Percentiles rank a stretch among this genome's conserved stretches.
phyloP scores from a whole-genome alignment of 2,329 filamentous ascomycete species.

The Paracoccidioides lutzii region DNA sequence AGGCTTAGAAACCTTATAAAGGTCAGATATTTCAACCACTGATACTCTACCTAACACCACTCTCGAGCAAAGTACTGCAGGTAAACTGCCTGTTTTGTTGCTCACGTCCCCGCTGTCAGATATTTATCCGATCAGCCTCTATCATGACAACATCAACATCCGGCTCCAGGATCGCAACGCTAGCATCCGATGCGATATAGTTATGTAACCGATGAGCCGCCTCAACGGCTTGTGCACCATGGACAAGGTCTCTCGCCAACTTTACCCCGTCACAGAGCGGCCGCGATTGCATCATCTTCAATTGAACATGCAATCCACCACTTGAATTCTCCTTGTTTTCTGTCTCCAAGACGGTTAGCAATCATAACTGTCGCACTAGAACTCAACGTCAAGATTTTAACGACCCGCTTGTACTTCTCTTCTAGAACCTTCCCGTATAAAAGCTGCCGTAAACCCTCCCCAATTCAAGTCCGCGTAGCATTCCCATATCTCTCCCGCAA shows the following conservation, averaged over 20 bases:
- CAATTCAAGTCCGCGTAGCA: conserved; percentile 10
- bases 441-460: conserved; percentile 15
- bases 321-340: background rate
- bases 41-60: conserved; percentile 39
- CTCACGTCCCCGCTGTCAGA: conserved; percentile 45
- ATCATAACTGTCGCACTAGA: conserved; percentile 47
- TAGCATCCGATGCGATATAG: conserved; percentile 47
- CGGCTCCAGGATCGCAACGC: conserved; percentile 40
- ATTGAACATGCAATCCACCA: conserved; percentile 17
- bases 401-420: conserved; percentile 7
- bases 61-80: conserved; percentile 44
- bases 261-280: conserved; percentile 53
- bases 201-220: conserved; percentile 26
- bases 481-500: conserved; percentile 10
- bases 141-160: conserved; percentile 48
- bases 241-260: conserved; percentile 36
- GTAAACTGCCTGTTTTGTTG: conserved; percentile 55
- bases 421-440: conserved; percentile 4
- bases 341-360: conserved; percentile 7
- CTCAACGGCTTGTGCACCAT: conserved; percentile 15
- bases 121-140: conserved; percentile 48
- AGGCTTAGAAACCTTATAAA: conserved; percentile 47
- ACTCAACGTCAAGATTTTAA: conserved; percentile 48
- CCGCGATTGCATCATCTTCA: conserved; percentile 53
- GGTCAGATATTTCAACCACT: conserved; percentile 42